Evolutionary conservation across 352 stramenopile species (phyloP), one percentile per base, ranked within the genome.

Genomic region (Pythium angustatum): DNA sequence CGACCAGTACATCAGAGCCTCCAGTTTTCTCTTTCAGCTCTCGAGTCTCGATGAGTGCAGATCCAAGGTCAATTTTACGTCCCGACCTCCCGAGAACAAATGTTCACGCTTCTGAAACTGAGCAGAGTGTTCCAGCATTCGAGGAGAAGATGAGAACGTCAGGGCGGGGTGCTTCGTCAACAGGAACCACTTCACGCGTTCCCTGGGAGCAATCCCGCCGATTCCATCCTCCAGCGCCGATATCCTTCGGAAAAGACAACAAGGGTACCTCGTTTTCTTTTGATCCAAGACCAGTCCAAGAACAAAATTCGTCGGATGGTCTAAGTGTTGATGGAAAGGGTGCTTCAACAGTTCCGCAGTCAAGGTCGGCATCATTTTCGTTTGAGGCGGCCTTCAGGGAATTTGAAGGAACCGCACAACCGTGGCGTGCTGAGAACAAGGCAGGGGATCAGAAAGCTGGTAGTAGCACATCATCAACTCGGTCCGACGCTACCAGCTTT

Each of bases 341-440:
- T 11, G 5, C 19, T 24, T 2, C n/a, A 11, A 21, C 40, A 27
- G n/a, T n/a, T n/a, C n/a, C n/a, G 33, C 48, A 41, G n/a, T 38
- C 28, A 12, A 57, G 33, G 38, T 51, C 45, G 14, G 36, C 47
- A 26, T 63, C 62, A 26, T 68, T 68, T 30, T 62, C 62, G 6
- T 68, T 68, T n/a, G 53, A 62, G 22, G 28, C n/a, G 26, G 62
- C 62, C 2, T 68, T 68, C 47, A 62, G 63, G n/a, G 62, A 68
- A 5, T 58, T 58, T 22, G 17, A 5, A 30, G 30, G 28, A 43
- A 1, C 30, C 12, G n/a, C 30, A 26, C 45, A 36, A 36, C 34
- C 11, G 19, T 41, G 34, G 34, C 19, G 11, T 41, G 3, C 34
- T 19, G 12, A 10, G 34, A 10, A 41, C 34, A 10, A 3, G 1